Evolutionary conservation across 257 asterid species (phyloP).

Genomic region (Pogostemon cablin): DNA sequence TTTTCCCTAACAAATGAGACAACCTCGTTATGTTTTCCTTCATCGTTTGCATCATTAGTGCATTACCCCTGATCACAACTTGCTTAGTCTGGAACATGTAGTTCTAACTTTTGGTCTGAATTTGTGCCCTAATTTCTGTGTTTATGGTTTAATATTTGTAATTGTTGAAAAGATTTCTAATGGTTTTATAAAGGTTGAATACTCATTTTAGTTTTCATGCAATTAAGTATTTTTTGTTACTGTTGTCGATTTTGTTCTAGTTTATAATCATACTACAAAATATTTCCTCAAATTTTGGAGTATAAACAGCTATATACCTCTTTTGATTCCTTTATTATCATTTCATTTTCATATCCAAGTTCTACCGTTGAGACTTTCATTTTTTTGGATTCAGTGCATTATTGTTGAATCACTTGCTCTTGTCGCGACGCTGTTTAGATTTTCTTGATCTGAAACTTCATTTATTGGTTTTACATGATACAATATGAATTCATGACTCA

Average conservation of each 20-base stretch:
- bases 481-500: too few relatives aligned
- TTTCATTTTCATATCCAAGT: constrained; percentile 21
- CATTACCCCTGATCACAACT: constrained; percentile 6
- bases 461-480: constrained; percentile 5
- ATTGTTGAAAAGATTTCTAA: background rate
- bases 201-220: constrained; percentile 16
- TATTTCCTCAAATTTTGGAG: constrained; percentile 11
- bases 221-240: background rate
- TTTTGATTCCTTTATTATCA: background rate
- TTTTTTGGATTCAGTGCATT: background rate
- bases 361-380: constrained; percentile 22
- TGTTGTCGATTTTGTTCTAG: constrained; percentile 11
- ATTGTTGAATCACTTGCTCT: constrained; percentile 22
- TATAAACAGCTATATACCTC: background rate
- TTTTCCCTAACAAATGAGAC: background rate
- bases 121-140: background rate
- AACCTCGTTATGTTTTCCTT: background rate
- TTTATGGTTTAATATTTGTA: constrained; percentile 5
- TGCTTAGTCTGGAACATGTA: background rate
- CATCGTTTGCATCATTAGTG: constrained; percentile 17
- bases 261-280: constrained; percentile 2
- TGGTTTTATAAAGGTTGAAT: background rate
- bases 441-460: background rate
- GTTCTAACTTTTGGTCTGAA: background rate
- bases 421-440: constrained; percentile 25